Base-by-base conservation (phyloP, 805 yeast species). In the Suhomyces sp. region DNA sequence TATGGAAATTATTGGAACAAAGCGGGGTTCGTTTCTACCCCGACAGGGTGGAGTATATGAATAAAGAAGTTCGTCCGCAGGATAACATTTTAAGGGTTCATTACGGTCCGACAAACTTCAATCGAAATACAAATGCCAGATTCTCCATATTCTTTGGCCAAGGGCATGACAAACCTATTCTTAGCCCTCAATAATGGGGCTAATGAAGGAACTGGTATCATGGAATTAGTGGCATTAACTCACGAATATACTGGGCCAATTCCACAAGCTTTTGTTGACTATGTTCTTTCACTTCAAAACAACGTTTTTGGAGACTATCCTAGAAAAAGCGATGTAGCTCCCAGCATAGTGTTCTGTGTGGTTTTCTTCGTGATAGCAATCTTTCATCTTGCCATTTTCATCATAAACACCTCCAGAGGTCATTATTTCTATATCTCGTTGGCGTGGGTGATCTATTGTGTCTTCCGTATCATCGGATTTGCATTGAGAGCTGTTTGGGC, bases 191-290 rank as follows among this genome's bases (percentile, higher is more conserved):
- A 76, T 0, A 44, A 68, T 31, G 64, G 65, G 31, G 75, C 79
- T 3, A 76, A 76, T 11, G 58, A 55, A 28, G 78, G 79, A 12
- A 74, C 79, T 0, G 79, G 79, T 22, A 66, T 73, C 17, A 21
- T 5, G 28, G 22, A n/a, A 4, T 22, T 41, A 24, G 33, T 41
- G 4, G 19, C 17, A 3, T 32, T 27, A 14, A 12, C 27, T 12
- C 28, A 28, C 17, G 39, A 33, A 19, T 15, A 33, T 4, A 10
- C 29, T 8, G 46, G 46, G 2, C 28, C 30, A 4, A 9, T 12
- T 1, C 45, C 51, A 1, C 25, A 15, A 1, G 31, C 15, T 1
- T 12, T 47, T 5, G 29, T 36, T 19, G 13, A 6, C 4, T 40
- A 39, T 18, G 22, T 19, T 10, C 17, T 43, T 4, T 26, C 26